Percentiles rank a stretch among this genome's conserved stretches.
These are phyloP conservation scores for Pseudotulostoma volvatum DNA, from an alignment of 495 filamentous ascomycete genomes.

Conservation along the genomic window DNA sequence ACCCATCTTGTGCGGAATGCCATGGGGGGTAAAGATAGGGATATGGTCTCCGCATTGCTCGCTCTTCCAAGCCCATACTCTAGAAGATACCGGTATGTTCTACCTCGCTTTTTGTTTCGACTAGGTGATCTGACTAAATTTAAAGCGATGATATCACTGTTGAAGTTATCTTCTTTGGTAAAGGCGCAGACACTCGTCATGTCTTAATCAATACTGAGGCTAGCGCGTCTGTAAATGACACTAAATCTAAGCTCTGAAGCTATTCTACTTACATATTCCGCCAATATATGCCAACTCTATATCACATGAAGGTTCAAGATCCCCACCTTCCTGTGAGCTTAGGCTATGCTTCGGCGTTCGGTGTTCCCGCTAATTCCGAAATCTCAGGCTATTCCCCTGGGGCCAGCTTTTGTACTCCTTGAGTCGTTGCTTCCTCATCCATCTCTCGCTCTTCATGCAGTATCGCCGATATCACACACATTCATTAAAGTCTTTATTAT, in stretches of 20 bases:
- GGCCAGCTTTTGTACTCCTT: no score
- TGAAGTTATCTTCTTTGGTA: conserved; percentile 96
- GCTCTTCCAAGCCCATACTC: conserved; percentile 85
- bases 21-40: conserved; percentile 79
- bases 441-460: no score
- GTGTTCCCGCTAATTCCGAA: no score
- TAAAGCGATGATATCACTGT: conserved; percentile 84
- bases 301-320: no score
- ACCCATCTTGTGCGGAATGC: conserved; percentile 95
- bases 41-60: conserved; percentile 86
- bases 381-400: no score
- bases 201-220: conserved; percentile 77
- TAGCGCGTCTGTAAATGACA: conserved; percentile 40
- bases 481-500: no score
- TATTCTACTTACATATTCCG: no score
- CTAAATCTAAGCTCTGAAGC: conserved; percentile 45
- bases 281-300: no score
- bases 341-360: no score
- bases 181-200: conserved; percentile 54
- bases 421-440: no score
- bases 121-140: conserved; percentile 5
- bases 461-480: no score
- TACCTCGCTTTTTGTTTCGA: background rate
- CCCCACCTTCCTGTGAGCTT: no score
- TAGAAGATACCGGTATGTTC: conserved; percentile 63